Evolutionary conservation across 2,329 filamentous ascomycete genomes (phyloP).

Genomic region (Emydomyces testavorans): DNA sequence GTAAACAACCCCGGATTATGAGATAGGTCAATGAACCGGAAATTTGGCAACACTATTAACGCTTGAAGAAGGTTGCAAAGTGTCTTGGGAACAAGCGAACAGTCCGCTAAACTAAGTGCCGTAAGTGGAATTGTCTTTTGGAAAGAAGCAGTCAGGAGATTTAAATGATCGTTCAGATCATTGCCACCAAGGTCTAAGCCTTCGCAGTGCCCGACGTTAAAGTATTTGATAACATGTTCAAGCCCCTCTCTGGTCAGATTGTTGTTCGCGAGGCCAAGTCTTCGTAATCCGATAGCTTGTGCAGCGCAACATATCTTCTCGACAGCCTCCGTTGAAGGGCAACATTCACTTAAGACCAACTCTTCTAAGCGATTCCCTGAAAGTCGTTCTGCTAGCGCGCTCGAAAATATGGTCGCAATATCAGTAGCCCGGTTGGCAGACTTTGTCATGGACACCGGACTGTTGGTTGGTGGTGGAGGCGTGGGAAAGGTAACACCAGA

Average conservation of each 20-base stretch:
- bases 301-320: slow-evolving; percentile 68
- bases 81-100: slow-evolving; percentile 61
- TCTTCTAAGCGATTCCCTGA: slow-evolving; percentile 68
- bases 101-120: slow-evolving; percentile 77
- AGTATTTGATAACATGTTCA: slow-evolving; percentile 62
- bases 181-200: slow-evolving; percentile 86
- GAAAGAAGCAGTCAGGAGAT: slow-evolving; percentile 26
- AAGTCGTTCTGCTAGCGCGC: slow-evolving; percentile 63
- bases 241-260: slow-evolving; percentile 62
- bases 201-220: slow-evolving; percentile 66
- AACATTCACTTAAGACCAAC: slow-evolving; percentile 70
- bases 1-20: slow-evolving; percentile 77
- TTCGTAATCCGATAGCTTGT: slow-evolving; percentile 62
- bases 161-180: slow-evolving; percentile 48
- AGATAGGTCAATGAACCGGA: slow-evolving; percentile 84
- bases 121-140: slow-evolving; percentile 48
- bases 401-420: slow-evolving; percentile 56
- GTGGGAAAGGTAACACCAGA: slow-evolving; percentile 70
- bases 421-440: slow-evolving; percentile 33
- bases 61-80: slow-evolving; percentile 65
- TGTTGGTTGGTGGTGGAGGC: slow-evolving; percentile 18
- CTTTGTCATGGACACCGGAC: slow-evolving; percentile 19
- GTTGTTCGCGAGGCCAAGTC: slow-evolving; percentile 76
- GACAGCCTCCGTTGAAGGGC: slow-evolving; percentile 58
- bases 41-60: slow-evolving; percentile 55